phyloP scores from a whole-genome alignment of 176 grass and related monocot genomes.

The Aegilops umbellulata region DNA sequence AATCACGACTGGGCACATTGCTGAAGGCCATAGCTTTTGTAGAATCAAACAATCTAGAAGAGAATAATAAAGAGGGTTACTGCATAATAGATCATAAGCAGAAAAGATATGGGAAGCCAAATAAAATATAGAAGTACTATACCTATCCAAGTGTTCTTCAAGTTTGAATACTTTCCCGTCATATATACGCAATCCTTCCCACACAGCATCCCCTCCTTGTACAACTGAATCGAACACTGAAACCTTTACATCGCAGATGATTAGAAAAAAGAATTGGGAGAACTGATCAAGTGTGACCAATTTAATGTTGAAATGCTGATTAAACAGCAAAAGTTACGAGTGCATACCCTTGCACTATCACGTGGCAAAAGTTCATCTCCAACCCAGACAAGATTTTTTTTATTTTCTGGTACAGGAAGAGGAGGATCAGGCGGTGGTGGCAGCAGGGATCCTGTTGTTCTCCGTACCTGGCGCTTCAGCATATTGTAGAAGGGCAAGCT shows the following conservation, averaged over 20 bases:
- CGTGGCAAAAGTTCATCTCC: conserved; percentile 82
- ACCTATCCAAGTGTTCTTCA: conserved; percentile 97
- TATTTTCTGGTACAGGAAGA: conserved; percentile 86
- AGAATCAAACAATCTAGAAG: conserved; percentile 87
- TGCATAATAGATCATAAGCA: conserved; percentile 4
- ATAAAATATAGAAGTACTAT: conserved; percentile 30
- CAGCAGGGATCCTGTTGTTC: conserved; percentile 36
- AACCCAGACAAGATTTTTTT: conserved; percentile 96
- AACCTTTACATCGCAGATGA: conserved; percentile 53
- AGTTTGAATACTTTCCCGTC: conserved; percentile 92
- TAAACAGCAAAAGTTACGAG: neutral
- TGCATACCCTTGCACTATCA: conserved; percentile 81
- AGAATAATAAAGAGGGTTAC: conserved; percentile 9
- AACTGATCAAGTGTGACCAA: conserved; percentile 15
- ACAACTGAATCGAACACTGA: conserved; percentile 98
- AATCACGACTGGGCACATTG: conserved; percentile 78
- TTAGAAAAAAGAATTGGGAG: conserved; percentile 29
- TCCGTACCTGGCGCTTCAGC: conserved; percentile 66
- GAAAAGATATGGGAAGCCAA: conserved; percentile 5
- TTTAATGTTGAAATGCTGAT: neutral
- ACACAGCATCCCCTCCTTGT: conserved; percentile 98
- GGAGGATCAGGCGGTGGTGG: conserved; percentile 56
- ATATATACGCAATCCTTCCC: conserved; percentile 94
- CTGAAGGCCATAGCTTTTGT: conserved; percentile 93
- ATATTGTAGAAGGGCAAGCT: conserved; percentile 91